These are phyloP conservation scores for Yarrowia divulgata DNA, from an alignment of 805 yeast genomes.

Conservation along the genomic window DNA sequence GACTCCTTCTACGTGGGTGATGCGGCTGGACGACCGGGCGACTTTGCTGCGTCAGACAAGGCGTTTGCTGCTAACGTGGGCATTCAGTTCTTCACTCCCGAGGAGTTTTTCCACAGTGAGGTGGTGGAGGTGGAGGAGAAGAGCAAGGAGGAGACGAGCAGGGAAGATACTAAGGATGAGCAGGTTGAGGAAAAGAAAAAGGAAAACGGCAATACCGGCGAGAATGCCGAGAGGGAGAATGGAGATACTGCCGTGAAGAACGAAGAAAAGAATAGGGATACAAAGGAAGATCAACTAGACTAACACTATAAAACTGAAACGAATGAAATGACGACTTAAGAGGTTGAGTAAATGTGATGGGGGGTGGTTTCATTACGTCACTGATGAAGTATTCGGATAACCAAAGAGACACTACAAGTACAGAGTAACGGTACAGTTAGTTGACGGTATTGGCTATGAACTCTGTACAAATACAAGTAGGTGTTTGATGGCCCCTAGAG, in stretches of 20 bases:
- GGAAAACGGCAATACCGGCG: neutral
- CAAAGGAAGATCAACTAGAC: neutral
- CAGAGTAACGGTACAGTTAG: too few relatives aligned
- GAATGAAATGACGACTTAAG: neutral
- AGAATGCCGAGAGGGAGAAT: neutral
- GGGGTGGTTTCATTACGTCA: too few relatives aligned
- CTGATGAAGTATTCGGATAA: too few relatives aligned
- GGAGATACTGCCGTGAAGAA: neutral
- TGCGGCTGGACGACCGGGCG: slow-evolving; percentile 86
- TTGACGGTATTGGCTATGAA: too few relatives aligned
- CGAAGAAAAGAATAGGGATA: neutral
- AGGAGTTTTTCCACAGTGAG: slow-evolving; percentile 60
- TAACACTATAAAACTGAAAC: slow-evolving; percentile 7
- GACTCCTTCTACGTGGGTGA: slow-evolving; percentile 84
- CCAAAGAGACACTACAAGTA: too few relatives aligned
- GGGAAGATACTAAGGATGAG: neutral
- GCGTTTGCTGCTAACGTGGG: slow-evolving; percentile 68
- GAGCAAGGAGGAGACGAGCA: neutral
- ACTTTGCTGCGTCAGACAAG: slow-evolving; percentile 81
- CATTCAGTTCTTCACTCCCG: slow-evolving; percentile 71
- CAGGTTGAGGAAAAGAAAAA: neutral
- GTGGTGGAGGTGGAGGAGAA: neutral
- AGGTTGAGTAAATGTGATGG: too few relatives aligned
- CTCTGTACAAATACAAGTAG: too few relatives aligned
- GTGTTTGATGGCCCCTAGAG: too few relatives aligned